These are phyloP conservation scores for Malassezia arunalokei DNA, from an alignment of 1,284 basidiomycete genomes.

Conservation along the genomic window DNA sequence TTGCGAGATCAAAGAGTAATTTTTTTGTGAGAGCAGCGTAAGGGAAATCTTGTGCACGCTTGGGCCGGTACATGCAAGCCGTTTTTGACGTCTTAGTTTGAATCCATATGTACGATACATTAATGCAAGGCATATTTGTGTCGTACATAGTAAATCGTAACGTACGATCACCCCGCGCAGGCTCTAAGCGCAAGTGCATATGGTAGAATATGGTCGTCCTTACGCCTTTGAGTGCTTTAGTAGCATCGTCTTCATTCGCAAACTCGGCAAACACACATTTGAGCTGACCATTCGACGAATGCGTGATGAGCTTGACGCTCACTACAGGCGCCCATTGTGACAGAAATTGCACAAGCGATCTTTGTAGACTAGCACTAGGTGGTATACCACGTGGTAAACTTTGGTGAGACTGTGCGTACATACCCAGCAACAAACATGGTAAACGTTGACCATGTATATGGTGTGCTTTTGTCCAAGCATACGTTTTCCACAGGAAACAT, in stretches of 20 bases:
- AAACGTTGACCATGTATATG: background rate
- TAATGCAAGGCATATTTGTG: background rate
- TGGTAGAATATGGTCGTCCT: background rate
- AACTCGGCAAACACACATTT: slow-evolving; percentile 3
- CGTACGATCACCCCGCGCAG: background rate
- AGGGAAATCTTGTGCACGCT: too few relatives aligned
- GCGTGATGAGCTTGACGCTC: background rate
- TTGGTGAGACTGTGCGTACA: background rate
- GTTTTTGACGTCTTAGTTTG: too few relatives aligned
- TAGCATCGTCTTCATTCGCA: background rate
- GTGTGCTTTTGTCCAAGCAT: too few relatives aligned
- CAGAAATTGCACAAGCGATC: background rate
- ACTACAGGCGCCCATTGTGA: background rate
- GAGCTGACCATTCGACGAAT: background rate
- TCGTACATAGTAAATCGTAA: slow-evolving; percentile 2
- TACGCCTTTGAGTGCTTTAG: background rate
- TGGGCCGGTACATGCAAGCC: too few relatives aligned
- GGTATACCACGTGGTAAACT: background rate
- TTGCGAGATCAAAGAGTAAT: too few relatives aligned
- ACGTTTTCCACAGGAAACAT: too few relatives aligned
- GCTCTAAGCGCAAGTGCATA: background rate
- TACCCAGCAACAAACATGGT: slow-evolving; percentile 6
- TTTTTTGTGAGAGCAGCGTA: too few relatives aligned
- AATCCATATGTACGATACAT: too few relatives aligned
- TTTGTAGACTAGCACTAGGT: background rate